Evolutionary conservation across 208 protist species (phyloP).

Genomic region (Trichomonas tenax): DNA sequence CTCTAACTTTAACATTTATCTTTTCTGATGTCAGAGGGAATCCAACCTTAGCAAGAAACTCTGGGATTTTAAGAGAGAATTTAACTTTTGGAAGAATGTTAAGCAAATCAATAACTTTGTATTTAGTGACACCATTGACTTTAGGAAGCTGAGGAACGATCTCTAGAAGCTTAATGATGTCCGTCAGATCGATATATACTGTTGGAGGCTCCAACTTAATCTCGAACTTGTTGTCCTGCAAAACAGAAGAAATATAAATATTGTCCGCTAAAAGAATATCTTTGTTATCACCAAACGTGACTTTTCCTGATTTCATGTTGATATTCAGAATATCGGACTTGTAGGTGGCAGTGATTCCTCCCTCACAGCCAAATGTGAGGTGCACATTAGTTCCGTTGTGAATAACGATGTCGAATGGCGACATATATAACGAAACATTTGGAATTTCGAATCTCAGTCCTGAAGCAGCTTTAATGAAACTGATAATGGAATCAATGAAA

Average conservation of each 20-base stretch:
- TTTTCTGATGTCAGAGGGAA: not conserved
- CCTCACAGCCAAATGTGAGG: not conserved
- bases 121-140: not conserved
- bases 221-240: not conserved
- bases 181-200: not conserved
- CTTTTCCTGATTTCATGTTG: not conserved
- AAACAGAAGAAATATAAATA: not conserved
- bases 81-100: not conserved
- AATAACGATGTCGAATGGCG: not conserved
- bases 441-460: not conserved
- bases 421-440: not conserved
- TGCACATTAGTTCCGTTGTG: not conserved
- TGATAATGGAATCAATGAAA: not conserved
- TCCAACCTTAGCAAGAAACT: not conserved
- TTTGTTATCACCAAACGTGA: not conserved
- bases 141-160: not conserved
- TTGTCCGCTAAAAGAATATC: not conserved
- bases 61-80: not conserved
- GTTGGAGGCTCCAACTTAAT: not conserved
- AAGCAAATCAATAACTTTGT: not conserved
- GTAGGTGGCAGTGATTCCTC: not conserved
- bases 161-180: not conserved
- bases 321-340: not conserved
- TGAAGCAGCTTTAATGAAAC: not conserved
- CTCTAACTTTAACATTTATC: not conserved